Base-by-base conservation (phyloP, 768 basidiomycete genomes). In the Mycena haematopus region DNA sequence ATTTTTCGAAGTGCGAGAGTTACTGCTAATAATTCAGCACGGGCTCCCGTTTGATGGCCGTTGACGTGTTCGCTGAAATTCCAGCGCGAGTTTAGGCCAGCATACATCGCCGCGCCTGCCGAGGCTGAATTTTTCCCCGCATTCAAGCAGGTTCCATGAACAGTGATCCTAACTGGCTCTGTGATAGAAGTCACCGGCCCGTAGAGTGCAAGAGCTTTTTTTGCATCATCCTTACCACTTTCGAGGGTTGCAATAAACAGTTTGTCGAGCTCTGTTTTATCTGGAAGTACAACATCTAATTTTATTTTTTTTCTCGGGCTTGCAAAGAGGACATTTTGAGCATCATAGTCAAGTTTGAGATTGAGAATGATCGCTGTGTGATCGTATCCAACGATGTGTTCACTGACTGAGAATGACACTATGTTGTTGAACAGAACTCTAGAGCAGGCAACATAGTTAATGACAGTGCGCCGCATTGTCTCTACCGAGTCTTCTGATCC, bases 381-480 rank as follows among this genome's bases (percentile, higher is more conserved):
- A 35, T 62, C 60, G 21, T 50, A 62, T 1, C 54, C 60, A 0
- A 15, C 8, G 0, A 38, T 15, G 8, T 25, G n/a, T 14, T 56
- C 38, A 13, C 6, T 1, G 7, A 62, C 38, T 1, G 24, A 44
- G 31, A 62, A 62, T 5, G 10, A 3, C 1, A 19, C 15, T 10
- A 62, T 52, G 0, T 36, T 17, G 6, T 27, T 6, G 27, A n/a
- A 62, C 2, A 51, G n/a, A 21, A 31, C 24, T 15, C 10, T n/a
- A 1, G 54, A 56, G 47, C 45, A 49, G 1, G 40, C 47, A 14
- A 35, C 60, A 35, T 62, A 62, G 54, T 62, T 53, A 21, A 62
- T 62, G 0, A 62, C 49, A 11, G 53, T 50, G 3, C 25, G 19
- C 13, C 51, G 47, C 24, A 29, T 15, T 4, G 50, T n/a, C 4